Percentiles rank a stretch among this genome's conserved stretches.
Evolutionary conservation across 176 grass and related monocot species (phyloP).

Genomic region (Musa beccarii): DNA sequence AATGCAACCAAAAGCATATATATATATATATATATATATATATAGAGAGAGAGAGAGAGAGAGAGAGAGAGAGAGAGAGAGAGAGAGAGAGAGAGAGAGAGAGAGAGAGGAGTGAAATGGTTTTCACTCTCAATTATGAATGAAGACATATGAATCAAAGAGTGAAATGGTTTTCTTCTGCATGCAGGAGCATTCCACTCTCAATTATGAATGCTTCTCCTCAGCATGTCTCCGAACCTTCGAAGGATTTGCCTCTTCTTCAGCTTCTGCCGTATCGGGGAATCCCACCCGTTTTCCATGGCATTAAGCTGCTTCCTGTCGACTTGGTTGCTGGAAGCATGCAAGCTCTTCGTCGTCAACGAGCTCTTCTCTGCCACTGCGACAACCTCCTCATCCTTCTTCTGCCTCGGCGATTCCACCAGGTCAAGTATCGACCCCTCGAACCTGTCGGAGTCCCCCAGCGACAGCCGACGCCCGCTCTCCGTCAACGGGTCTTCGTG

Average conservation of each 20-base stretch:
- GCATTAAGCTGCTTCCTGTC: background rate
- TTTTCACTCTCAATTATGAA: background rate
- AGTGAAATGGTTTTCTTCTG: too few relatives aligned
- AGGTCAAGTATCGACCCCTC: slow-evolving; percentile 54
- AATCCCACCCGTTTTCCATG: background rate
- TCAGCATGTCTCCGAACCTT: slow-evolving; percentile 6
- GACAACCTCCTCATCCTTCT: background rate
- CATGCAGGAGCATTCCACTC: too few relatives aligned
- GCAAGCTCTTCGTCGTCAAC: background rate
- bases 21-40: too few relatives aligned
- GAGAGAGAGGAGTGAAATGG: too few relatives aligned
- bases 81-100: too few relatives aligned
- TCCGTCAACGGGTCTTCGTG: slow-evolving; percentile 4
- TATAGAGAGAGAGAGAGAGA: too few relatives aligned
- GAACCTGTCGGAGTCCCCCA: slow-evolving; percentile 35
- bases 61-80: too few relatives aligned
- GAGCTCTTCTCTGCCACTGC: background rate
- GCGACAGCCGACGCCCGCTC: slow-evolving; percentile 33
- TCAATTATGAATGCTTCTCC: background rate
- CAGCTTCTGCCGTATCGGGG: background rate
- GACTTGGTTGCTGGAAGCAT: background rate
- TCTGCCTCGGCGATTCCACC: slow-evolving; percentile 33
- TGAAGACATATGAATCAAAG: background rate
- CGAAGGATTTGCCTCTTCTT: slow-evolving; percentile 24
- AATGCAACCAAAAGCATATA: too few relatives aligned